Conservation (phyloP, 768 basidiomycete species). For the Clitopilus passeckerianus region DNA sequence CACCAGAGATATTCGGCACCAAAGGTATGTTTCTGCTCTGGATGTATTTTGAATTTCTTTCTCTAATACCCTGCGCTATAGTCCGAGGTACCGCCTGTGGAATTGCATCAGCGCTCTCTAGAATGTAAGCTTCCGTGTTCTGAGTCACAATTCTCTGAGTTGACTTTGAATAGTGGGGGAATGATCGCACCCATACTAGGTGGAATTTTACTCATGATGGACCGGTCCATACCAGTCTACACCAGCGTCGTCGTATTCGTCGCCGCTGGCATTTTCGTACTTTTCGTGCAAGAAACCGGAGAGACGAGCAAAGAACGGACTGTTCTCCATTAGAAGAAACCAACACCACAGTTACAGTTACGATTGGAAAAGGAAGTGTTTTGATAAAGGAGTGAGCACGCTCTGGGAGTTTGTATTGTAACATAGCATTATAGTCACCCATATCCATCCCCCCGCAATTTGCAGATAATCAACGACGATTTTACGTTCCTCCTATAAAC, state of each 20-base stretch:
- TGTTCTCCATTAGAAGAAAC: neutral
- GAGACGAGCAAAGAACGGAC: conserved; percentile 20
- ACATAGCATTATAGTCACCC: neutral
- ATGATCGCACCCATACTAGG: conserved; percentile 86
- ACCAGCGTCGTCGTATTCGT: conserved; percentile 64
- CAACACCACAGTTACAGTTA: neutral
- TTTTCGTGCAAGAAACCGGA: conserved; percentile 53
- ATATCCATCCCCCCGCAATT: neutral
- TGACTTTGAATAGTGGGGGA: conserved; percentile 55
- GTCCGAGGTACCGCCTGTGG: conserved; percentile 88
- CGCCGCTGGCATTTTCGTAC: conserved; percentile 56
- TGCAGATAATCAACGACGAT: neutral
- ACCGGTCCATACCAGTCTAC: conserved; percentile 72
- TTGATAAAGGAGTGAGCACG: neutral
- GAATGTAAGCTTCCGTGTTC: conserved; percentile 52
- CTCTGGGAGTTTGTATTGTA: neutral
- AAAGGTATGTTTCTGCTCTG: conserved; percentile 42
- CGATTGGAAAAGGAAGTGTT: neutral
- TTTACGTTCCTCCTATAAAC: neutral
- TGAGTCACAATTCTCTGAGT: conserved; percentile 3
- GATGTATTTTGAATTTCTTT: neutral
- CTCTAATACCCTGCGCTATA: conserved; percentile 16
- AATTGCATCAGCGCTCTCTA: conserved; percentile 78
- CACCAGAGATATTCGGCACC: conserved; percentile 83
- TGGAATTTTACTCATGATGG: conserved; percentile 62